Evolutionary conservation across 1,284 basidiomycete species (phyloP).

Genomic region (Waitea zeae): DNA sequence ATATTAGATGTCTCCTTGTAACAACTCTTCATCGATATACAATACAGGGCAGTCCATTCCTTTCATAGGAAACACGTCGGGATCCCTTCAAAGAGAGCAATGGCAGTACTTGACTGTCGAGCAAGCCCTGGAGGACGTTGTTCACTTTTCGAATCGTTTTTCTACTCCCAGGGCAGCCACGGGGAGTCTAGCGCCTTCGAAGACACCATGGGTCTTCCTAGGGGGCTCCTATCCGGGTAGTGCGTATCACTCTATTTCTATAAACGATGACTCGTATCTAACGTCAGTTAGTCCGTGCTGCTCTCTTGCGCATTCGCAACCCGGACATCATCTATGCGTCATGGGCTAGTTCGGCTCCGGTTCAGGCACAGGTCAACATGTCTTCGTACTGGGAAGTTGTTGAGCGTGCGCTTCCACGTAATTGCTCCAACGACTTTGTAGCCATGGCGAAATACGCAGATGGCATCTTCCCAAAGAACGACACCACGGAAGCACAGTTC

Average conservation of each 20-base stretch:
- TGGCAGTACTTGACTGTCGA: slow-evolving; percentile 39
- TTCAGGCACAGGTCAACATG: slow-evolving; percentile 32
- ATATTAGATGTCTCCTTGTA: too few species aligned
- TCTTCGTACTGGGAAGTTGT: slow-evolving; percentile 29
- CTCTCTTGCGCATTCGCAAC: slow-evolving; percentile 25
- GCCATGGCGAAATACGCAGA: slow-evolving; percentile 28
- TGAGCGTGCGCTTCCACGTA: slow-evolving; percentile 29
- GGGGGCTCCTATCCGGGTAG: slow-evolving; percentile 30
- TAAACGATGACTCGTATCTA: background rate
- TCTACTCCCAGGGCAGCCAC: slow-evolving; percentile 8
- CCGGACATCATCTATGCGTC: slow-evolving; percentile 25
- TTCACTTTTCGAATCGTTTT: slow-evolving; percentile 35
- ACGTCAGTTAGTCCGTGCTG: slow-evolving; percentile 15
- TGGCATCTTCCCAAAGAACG: slow-evolving; percentile 17
- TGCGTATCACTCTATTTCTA: slow-evolving; percentile 7
- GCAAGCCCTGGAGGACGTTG: slow-evolving; percentile 39
- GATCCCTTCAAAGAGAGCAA: slow-evolving; percentile 14
- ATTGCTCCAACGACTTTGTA: slow-evolving; percentile 35
- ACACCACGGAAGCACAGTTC: slow-evolving; percentile 16
- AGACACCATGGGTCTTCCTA: slow-evolving; percentile 27
- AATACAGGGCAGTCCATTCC: too few species aligned
- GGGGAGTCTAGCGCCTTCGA: slow-evolving; percentile 20
- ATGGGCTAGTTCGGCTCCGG: slow-evolving; percentile 32
- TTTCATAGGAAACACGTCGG: too few species aligned
- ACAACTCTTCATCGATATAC: too few species aligned